Base-by-base conservation (phyloP, 768 basidiomycete genomes). In the Podaxis sp. region DNA sequence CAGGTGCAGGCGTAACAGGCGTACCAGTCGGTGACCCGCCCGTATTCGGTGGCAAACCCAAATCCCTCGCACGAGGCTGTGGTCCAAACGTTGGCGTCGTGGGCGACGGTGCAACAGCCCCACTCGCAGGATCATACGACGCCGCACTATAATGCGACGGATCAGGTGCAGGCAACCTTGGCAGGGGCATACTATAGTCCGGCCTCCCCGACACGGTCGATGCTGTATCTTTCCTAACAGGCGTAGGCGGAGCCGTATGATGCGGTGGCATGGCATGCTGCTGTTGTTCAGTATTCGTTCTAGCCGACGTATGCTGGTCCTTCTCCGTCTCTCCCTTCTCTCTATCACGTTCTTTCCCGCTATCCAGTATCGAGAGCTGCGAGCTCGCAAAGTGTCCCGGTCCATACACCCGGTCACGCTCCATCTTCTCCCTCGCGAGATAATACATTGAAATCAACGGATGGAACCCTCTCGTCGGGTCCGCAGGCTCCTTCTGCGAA, bases 381-480 rank as follows among this genome's bases (percentile, higher is more conserved):
- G 95, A 97, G 59, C 86, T 91, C 2, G 97, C 97, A 75, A 99
- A 99, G 65, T 92, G 88, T 3, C 95, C 95, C 0, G 89, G 88
- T 0, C 96, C 97, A 74, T 96, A 99, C 6, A 99, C 92, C 57
- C 85, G 83, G 68, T 99, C 97, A 59, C 97, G 81, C 71, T 99
- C 95, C 70, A 95, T 80, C 82, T 98, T 99, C 79, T 99, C 97
- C 58, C 93, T 82, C 4, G 96, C 92, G 19, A 99, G 86, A 78
- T 88, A 98, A 74, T 99, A 99, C 77, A 99, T 98, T 33, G 95
- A 94, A 52, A 99, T 84, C 28, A 99, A 82, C 0, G 95, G 96
- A 72, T 98, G 95, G 79, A 94, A 99, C 1, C 95, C 97, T 59
- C 85, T 80, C 13, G 94, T 96, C 4, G 96, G 96, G 71, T 99